Conservation (phyloP, 257 asterid genomes). For the Nicotiana sylvestris region DNA sequence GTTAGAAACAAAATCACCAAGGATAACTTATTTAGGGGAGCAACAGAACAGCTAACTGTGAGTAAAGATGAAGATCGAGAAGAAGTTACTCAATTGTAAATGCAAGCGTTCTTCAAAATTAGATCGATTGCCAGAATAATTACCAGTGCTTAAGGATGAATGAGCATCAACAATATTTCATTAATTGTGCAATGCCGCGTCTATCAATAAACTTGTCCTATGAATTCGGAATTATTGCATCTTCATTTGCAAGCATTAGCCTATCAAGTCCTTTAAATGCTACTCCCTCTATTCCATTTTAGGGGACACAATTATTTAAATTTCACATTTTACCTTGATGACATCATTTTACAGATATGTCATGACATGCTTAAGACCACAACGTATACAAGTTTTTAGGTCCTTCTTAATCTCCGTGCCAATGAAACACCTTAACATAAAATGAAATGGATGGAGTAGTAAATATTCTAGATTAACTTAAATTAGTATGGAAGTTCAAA, state of each 20-base stretch:
- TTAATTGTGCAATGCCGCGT: background rate
- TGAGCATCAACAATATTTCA: background rate
- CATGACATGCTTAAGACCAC: no score
- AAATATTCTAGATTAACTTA: background rate
- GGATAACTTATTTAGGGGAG: background rate
- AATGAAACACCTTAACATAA: no score
- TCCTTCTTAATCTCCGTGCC: no score
- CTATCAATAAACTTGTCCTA: background rate
- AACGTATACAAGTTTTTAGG: no score
- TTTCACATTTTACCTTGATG: no score
- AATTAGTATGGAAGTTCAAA: background rate
- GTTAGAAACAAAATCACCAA: conserved; percentile 1
- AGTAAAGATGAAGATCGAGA: background rate
- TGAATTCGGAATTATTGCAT: background rate
- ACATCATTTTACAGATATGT: no score
- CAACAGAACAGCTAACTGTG: background rate
- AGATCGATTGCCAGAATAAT: background rate
- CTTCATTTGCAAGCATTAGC: background rate
- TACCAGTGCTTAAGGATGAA: background rate
- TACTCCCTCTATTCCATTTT: background rate
- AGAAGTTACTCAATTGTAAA: background rate
- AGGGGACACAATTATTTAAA: no score
- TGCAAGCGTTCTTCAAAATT: background rate
- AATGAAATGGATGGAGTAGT: no score
- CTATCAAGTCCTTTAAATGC: background rate